Conservation (phyloP, 1,284 basidiomycete genomes). For the Cerioporus squamosus region DNA sequence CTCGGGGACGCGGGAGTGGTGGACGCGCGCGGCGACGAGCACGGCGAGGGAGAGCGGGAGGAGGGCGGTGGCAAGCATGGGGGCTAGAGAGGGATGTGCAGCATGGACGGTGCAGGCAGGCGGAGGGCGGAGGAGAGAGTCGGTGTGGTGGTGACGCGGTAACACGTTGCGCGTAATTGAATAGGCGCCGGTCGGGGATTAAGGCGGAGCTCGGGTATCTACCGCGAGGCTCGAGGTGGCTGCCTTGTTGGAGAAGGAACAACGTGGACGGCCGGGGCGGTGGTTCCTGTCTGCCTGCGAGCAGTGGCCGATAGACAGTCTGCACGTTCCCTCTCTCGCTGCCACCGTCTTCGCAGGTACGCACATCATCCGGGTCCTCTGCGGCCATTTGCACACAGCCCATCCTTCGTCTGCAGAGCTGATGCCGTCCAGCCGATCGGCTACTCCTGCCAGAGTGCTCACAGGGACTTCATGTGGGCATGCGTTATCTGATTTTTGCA, state of each 20-base stretch:
- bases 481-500: slow-evolving; percentile 28
- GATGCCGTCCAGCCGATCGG: slow-evolving; percentile 15
- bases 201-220: slow-evolving; percentile 25
- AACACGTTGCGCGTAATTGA: slow-evolving; percentile 22
- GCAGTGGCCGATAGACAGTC: neutral
- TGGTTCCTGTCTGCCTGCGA: neutral
- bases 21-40: slow-evolving; percentile 46
- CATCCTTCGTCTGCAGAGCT: slow-evolving; percentile 7
- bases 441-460: slow-evolving; percentile 15
- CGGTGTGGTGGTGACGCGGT: slow-evolving; percentile 8
- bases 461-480: slow-evolving; percentile 25
- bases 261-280: slow-evolving; percentile 1
- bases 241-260: slow-evolving; percentile 6
- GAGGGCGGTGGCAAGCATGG: slow-evolving; percentile 22
- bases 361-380: slow-evolving; percentile 7
- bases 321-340: neutral
- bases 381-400: slow-evolving; percentile 4
- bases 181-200: slow-evolving; percentile 22
- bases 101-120: slow-evolving; percentile 14
- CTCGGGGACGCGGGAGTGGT: slow-evolving; percentile 71
- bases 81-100: neutral
- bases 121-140: slow-evolving; percentile 7
- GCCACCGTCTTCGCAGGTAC: slow-evolving; percentile 11
- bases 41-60: slow-evolving; percentile 25
- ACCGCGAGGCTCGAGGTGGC: slow-evolving; percentile 9